Percentiles rank a stretch among this genome's conserved stretches.
phyloP scores from a whole-genome alignment of 192 early-diverging fungal genomes.

The Powellomyces hirtus region DNA sequence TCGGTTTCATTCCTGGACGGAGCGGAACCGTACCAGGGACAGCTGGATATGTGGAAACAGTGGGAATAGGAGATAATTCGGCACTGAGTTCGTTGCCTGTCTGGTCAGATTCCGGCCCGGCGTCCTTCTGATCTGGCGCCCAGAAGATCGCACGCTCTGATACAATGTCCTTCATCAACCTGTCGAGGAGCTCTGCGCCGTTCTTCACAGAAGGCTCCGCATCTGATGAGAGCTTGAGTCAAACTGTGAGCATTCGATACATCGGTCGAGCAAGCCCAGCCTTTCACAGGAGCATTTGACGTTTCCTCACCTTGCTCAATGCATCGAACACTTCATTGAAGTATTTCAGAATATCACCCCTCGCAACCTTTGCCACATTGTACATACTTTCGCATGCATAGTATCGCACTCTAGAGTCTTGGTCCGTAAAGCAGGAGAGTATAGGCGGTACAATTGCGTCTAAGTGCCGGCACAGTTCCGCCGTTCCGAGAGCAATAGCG shows the following conservation, averaged over 20 bases:
- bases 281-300: background rate
- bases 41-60: slow-evolving; percentile 31
- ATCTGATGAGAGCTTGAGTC: slow-evolving; percentile 88
- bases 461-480: slow-evolving; percentile 61
- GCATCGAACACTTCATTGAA: slow-evolving; percentile 99
- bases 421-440: slow-evolving; percentile 87
- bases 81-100: slow-evolving; percentile 7
- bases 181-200: slow-evolving; percentile 90
- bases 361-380: slow-evolving; percentile 95
- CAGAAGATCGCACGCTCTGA: slow-evolving; percentile 83
- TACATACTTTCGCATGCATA: slow-evolving; percentile 99
- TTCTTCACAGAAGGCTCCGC: slow-evolving; percentile 88
- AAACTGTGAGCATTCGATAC: no score
- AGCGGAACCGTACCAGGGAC: slow-evolving; percentile 40
- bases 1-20: slow-evolving; percentile 30
- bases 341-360: slow-evolving; percentile 80
- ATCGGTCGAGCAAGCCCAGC: no score
- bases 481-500: slow-evolving; percentile 81
- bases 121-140: slow-evolving; percentile 34
- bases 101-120: slow-evolving; percentile 2
- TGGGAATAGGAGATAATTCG: background rate
- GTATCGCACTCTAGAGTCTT: slow-evolving; percentile 90
- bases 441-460: slow-evolving; percentile 86
- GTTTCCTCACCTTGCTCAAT: slow-evolving; percentile 75
- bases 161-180: slow-evolving; percentile 96